These are phyloP conservation scores for Apiotrichum gamsii DNA, from an alignment of 1,284 basidiomycete genomes.

Conservation along the genomic window DNA sequence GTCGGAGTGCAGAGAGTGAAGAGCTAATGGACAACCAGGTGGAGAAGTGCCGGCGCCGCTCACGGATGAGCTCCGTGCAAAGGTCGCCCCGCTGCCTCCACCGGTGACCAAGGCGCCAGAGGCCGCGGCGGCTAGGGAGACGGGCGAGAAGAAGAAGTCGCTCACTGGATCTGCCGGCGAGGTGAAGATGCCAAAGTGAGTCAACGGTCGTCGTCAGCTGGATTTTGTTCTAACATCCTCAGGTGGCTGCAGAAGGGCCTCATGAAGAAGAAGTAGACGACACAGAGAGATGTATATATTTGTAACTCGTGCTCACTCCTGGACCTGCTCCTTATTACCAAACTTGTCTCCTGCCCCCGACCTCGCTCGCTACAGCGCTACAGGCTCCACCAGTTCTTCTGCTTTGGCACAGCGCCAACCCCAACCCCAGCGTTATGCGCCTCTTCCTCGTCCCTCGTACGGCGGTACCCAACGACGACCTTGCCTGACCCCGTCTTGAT, in stretches of 20 bases:
- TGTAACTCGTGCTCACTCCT: too few species aligned
- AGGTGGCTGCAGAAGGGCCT: conserved; percentile 40
- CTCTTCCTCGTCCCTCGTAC: neutral
- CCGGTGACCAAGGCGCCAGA: conserved; percentile 14
- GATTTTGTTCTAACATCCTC: too few species aligned
- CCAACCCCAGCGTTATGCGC: neutral
- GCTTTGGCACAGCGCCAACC: conserved; percentile 6
- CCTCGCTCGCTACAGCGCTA: neutral
- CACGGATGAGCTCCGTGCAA: conserved; percentile 30
- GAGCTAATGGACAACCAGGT: too few species aligned
- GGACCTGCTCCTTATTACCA: too few species aligned
- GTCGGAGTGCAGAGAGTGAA: neutral
- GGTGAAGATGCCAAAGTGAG: conserved; percentile 11
- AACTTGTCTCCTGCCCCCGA: too few species aligned
- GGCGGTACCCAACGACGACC: conserved; percentile 19
- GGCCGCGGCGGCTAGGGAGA: neutral
- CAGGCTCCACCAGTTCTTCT: conserved; percentile 13
- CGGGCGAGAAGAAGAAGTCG: conserved; percentile 35
- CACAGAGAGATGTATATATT: too few species aligned
- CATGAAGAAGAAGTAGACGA: conserved; percentile 39
- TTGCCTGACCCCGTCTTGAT: conserved; percentile 25
- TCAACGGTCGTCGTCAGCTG: too few species aligned
- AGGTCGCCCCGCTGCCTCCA: conserved; percentile 38
- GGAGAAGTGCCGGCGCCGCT: conserved; percentile 38
- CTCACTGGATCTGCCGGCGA: conserved; percentile 28